phyloP scores from a whole-genome alignment of 202 grass and related monocot species.

The Panicum hallii region DNA sequence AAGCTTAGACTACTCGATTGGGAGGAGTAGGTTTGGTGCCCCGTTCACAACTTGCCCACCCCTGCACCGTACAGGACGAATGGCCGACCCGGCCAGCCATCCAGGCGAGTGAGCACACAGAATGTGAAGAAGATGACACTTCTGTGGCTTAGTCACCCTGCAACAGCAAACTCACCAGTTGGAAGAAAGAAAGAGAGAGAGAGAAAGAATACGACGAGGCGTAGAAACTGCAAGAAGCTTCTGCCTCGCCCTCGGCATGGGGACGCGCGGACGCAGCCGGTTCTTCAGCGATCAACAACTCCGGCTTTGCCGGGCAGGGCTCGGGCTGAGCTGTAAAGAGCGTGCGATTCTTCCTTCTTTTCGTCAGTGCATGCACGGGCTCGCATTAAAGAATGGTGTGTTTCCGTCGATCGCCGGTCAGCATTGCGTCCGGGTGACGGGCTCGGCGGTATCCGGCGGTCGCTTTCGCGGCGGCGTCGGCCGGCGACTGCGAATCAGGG shows the following conservation, averaged over 20 bases:
- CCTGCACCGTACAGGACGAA: not conserved
- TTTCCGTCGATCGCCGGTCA: not conserved
- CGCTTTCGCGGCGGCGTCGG: conserved; percentile 38
- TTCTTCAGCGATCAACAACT: not conserved
- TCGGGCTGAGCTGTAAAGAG: conserved; percentile 19
- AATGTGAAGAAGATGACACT: not conserved
- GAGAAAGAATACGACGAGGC: not conserved
- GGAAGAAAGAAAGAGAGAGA: not conserved
- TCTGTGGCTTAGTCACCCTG: not conserved
- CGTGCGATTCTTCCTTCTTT: not conserved
- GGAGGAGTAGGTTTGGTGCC: conserved; percentile 4
- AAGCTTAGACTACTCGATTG: not conserved
- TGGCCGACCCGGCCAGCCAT: not conserved
- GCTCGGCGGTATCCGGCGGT: conserved; percentile 34
- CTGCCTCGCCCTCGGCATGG: not conserved
- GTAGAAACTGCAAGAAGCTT: not conserved
- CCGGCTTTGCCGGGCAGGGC: not conserved
- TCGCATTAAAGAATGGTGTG: not conserved
- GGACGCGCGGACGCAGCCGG: not conserved
- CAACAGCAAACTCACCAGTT: not conserved
- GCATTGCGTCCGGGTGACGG: not conserved
- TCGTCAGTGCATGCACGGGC: conserved; percentile 8
- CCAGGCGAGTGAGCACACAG: not conserved
- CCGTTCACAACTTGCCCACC: not conserved
- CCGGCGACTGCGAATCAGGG: not conserved